Evolutionary conservation across 345 rosid species (phyloP).

Genomic region (Raphanus raphanistrum): DNA sequence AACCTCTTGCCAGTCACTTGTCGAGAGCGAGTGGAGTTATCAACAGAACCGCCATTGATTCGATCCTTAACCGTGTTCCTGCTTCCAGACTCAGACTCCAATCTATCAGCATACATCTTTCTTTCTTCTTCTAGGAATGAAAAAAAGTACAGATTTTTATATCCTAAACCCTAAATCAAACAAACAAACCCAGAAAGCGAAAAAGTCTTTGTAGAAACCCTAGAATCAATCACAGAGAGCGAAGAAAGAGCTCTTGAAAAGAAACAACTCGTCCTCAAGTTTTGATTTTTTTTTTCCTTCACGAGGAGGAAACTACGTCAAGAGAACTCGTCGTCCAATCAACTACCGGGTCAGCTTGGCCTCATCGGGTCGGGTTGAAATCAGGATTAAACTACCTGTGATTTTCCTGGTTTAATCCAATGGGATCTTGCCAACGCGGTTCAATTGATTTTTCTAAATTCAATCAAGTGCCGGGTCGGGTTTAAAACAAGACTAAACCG

Average conservation of each 20-base stretch:
- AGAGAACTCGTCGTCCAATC: constrained; percentile 12
- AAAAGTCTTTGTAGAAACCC: constrained; percentile 12
- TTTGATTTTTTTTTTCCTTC: constrained; percentile 14
- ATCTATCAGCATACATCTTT: constrained; percentile 91
- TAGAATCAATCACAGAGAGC: constrained; percentile 21
- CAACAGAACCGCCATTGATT: constrained; percentile 59
- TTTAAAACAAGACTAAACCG: neutral
- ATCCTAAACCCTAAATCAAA: constrained; percentile 37
- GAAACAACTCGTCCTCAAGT: neutral
- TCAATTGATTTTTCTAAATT: neutral
- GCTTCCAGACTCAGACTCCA: constrained; percentile 70
- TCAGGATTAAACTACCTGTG: neutral
- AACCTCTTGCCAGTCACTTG: constrained; percentile 86
- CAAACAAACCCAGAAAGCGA: constrained; percentile 11
- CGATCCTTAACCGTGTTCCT: constrained; percentile 71
- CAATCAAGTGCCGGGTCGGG: neutral
- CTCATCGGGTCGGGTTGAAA: constrained; percentile 14
- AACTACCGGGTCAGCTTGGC: constrained; percentile 6
- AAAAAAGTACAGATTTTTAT: neutral
- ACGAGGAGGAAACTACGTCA: constrained; percentile 6
- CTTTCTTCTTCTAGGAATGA: neutral
- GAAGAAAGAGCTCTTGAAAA: constrained; percentile 4
- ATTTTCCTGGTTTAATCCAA: neutral
- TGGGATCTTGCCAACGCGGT: neutral
- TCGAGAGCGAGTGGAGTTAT: constrained; percentile 53